Evolutionary conservation across 345 rosid species (phyloP), one percentile per base, ranked within the genome.

Genomic region (Acer negundo): DNA sequence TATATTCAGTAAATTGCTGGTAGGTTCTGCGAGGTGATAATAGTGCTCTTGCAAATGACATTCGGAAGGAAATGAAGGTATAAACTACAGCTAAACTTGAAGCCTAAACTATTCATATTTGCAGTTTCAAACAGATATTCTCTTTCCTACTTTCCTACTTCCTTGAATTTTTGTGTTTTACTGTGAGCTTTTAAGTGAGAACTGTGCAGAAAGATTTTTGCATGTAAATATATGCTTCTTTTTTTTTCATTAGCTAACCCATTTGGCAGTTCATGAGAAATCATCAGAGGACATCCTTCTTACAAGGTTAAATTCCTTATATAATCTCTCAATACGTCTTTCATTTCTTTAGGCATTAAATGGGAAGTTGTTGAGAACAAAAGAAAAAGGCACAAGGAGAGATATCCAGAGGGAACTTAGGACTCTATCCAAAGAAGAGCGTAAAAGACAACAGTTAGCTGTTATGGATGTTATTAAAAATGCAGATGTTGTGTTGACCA

Each of bases 31-130:
- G 86, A 67, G 98, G 91, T 35, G 99, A 94, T 84, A 95, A 93
- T 82, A 95, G 98, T 64, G 78, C 86, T 62, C 85, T 96, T 65
- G 99, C 98, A 77, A 92, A 89, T 75, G 99, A 96, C 78, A 96
- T 96, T 59, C 89, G 94, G 55, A 96, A 90, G 87, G 99, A 95
- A 77, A 96, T 94, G 97, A 94, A 96, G 93, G 93, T 92, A 87
- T 19, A 71, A 67, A 74, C 63, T 42, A 3, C 62, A 35, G 62
- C 12, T 56, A 1, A 31, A 64, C 19, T 28, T 35, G 31, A 23
- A 77, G 15, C 35, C 35, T 31, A 31, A 35, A 35, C 38, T 35
- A 35, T 35, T 35, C 38, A 35, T 74, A 5, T 46, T 62, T 28
- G 17, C 22, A 38, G 4, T 68, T 49, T 81, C 47, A 67, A 53